Evolutionary conservation across 1,139 yeast genomes (phyloP), one percentile per base, ranked within the genome.

Genomic region (Oligophagozyma castellii): DNA sequence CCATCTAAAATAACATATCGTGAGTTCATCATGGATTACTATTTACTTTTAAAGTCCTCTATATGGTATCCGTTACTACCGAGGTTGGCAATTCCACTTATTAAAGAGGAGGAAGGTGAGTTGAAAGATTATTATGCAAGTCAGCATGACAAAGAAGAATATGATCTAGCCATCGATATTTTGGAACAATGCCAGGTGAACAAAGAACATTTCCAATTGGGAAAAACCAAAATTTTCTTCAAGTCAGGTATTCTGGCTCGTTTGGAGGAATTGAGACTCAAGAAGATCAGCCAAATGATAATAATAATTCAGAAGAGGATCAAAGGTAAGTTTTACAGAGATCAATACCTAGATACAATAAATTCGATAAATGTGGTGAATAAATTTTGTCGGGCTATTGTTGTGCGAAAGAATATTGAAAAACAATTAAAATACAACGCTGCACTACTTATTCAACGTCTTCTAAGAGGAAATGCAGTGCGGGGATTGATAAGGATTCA

Each of bases 1-100:
- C 99, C 99, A 16, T 78, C 95, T 0, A 69, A 96, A 52, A 84
- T 95, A 93, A 71, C 95, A 1, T 92, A 84, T 50, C 86, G 77
- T 34, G 98, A 92, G 51, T 89, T 92, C 61, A 95, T 92, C 18
- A 73, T 76, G 38, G 72, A 96, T 47, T 92, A 86, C 55, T 92
- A 84, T 50, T 74, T 86, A 46, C 66, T 92, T 37, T 72, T 83
- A 27, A 72, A 76, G 24, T 78, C 95, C 1, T 61, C 64, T 20
- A 69, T 72, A 40, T 80, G 93, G 77, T 66, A 73, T 24, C 63
- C 65, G 36, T 70, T 76, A 15, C 65, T 76, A 58, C 63, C 68
- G 33, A 71, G 70, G 8, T 14, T 26, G 4, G 4, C n/a, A n/a
- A 20, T 14, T 4, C 6, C 73, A 4, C 69, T 72, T 20, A 73